Base-by-base conservation (phyloP, 2,329 filamentous ascomycete species). In the Grosmannia huntii region DNA sequence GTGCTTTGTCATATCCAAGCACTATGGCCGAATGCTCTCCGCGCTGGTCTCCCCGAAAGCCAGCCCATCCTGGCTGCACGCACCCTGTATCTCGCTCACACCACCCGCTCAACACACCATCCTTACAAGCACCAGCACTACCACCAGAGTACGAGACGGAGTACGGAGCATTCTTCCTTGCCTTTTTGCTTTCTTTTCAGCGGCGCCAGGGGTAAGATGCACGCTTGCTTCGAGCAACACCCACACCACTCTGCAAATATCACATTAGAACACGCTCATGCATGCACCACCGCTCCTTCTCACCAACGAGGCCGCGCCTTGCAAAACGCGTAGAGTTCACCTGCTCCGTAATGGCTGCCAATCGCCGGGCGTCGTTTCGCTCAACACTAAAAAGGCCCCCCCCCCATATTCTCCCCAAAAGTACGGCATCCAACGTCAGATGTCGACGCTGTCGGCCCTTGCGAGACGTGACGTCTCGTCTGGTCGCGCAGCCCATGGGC, bases 191-290 rank as follows among this genome's bases (percentile, higher is more conserved):
- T 38, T 16, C 31, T 44, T 44, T 27, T 27, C 52, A 54, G 52
- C 52, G 41, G 52, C 21, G 36, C 21, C 52, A 54, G 52, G 52
- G 52, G 52, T 36, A n/a, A 44, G 31, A 31, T 12, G 51, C 51
- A 53, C 51, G 51, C 51, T 53, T 53, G 51, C 51, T n/a, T 53
- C 6, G 28, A 19, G 50, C 50, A 52, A 4, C 28, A 49, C 46
- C 23, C 21, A 14, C 19, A 46, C 46, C 46, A 49, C 46, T 23
- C 5, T 14, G 21, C 46, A 25, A 49, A 49, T 27, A 46, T 46
- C 44, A 46, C 44, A 46, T 46, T 49, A 51, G n/a, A 52, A 56
- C 33, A 46, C 58, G 58, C 58, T 55, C 55, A 36, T 57, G 58
- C 55, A 54, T 41, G 52, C 33, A 41, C 33, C 52, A 27, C 31